phyloP scores from a whole-genome alignment of 495 filamentous ascomycete genomes.

The Jackrogersella multiformis region DNA sequence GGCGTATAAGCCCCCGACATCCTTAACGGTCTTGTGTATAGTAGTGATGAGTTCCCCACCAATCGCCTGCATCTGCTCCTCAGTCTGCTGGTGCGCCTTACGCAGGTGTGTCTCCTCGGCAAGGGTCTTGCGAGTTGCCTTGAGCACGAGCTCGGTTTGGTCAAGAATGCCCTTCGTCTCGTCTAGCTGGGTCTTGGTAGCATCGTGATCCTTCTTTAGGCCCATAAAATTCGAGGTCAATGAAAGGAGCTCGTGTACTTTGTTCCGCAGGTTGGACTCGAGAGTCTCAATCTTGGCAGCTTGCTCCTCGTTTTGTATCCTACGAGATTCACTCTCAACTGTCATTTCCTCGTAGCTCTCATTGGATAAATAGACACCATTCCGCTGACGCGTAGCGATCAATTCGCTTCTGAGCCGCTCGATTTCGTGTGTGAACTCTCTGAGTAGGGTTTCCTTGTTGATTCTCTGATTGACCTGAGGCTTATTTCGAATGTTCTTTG shows the following conservation, averaged over 20 bases:
- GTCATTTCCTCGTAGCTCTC: constrained; percentile 88
- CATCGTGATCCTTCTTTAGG: constrained; percentile 86
- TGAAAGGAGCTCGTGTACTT: constrained; percentile 87
- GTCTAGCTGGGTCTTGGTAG: constrained; percentile 72
- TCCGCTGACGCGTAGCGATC: constrained; percentile 89
- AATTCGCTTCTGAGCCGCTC: constrained; percentile 93
- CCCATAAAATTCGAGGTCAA: constrained; percentile 84
- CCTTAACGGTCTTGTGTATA: constrained; percentile 75
- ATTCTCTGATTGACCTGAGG: constrained; percentile 92
- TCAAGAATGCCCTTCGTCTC: constrained; percentile 82
- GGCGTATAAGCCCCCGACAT: constrained; percentile 80
- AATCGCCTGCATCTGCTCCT: constrained; percentile 74
- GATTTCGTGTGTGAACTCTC: constrained; percentile 92
- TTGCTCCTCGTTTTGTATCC: constrained; percentile 92
- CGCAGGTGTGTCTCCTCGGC: constrained; percentile 82
- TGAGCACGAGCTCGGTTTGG: constrained; percentile 84
- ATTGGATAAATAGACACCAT: constrained; percentile 90
- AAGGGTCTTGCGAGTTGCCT: constrained; percentile 75
- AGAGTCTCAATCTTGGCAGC: constrained; percentile 90
- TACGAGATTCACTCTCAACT: constrained; percentile 88
- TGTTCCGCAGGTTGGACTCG: constrained; percentile 87
- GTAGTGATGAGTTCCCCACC: constrained; percentile 79
- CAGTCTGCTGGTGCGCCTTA: constrained; percentile 86
- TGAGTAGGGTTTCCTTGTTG: constrained; percentile 88
- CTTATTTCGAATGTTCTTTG: constrained; percentile 98